These are phyloP conservation scores for Cyanidioschyzon merolae DNA, from an alignment of 23 red algal genomes.

Conservation along the genomic window DNA sequence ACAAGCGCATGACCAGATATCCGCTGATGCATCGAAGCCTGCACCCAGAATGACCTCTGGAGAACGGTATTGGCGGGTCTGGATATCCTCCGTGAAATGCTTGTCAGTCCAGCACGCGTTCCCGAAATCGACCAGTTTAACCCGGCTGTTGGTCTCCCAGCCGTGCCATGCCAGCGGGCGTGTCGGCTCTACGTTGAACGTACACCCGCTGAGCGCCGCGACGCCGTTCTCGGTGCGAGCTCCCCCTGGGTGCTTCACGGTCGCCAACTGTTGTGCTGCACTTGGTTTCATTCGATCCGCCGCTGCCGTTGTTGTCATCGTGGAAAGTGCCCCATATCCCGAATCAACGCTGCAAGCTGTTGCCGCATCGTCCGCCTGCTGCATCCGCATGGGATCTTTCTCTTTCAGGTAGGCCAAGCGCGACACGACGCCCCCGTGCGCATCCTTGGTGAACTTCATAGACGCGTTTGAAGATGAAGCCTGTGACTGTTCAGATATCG, in stretches of 20 bases:
- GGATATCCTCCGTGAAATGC: slow-evolving; percentile 95
- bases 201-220: neutral
- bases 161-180: slow-evolving; percentile 7
- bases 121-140: slow-evolving; percentile 91
- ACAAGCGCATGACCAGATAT: slow-evolving; percentile 85
- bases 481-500: neutral
- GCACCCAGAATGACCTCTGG: slow-evolving; percentile 87
- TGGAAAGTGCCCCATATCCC: too few species aligned
- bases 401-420: neutral
- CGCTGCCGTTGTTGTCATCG: too few species aligned
- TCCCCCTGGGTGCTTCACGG: neutral
- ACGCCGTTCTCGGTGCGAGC: neutral
- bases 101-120: slow-evolving; percentile 88
- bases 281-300: too few species aligned
- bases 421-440: neutral
- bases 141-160: slow-evolving; percentile 5
- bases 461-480: neutral
- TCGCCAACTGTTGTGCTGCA: neutral
- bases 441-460: neutral
- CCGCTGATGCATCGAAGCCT: slow-evolving; percentile 76
- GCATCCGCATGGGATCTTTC: neutral
- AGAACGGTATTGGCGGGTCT: slow-evolving; percentile 85
- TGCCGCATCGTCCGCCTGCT: too few species aligned
- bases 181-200: slow-evolving; percentile 4
- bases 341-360: too few species aligned